Percentiles rank a stretch among this genome's conserved stretches.
Conservation (phyloP, 306 rosid genomes). For the Prosopis cineraria region DNA sequence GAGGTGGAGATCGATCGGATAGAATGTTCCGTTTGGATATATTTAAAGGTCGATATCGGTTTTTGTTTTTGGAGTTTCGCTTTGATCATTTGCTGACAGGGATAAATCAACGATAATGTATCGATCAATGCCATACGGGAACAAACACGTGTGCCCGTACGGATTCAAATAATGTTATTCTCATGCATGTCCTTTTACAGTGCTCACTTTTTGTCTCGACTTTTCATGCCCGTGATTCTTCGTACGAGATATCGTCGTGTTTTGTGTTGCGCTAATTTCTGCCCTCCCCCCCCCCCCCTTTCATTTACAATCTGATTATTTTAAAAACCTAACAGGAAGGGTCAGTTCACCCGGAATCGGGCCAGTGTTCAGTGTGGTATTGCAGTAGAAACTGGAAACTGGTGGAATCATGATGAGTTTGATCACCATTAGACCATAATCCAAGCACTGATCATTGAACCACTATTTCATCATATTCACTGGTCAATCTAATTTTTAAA, state of each 20-base stretch:
- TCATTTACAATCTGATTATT: slow-evolving; percentile 4
- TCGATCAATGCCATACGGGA: slow-evolving; percentile 42
- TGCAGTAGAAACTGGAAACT: no score
- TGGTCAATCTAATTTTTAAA: no score
- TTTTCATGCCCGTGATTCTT: background rate
- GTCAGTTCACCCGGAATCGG: no score
- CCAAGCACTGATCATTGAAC: no score
- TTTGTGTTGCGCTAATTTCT: background rate
- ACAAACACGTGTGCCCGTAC: slow-evolving; percentile 55
- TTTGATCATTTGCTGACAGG: slow-evolving; percentile 50
- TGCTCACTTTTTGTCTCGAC: background rate
- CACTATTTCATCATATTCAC: no score
- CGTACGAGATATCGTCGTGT: background rate
- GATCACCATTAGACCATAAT: no score
- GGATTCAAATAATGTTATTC: slow-evolving; percentile 37
- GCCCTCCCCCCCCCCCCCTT: background rate
- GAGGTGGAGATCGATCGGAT: slow-evolving; percentile 17
- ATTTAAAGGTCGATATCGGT: slow-evolving; percentile 28
- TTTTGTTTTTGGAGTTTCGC: slow-evolving; percentile 13
- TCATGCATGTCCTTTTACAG: background rate
- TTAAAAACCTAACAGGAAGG: no score
- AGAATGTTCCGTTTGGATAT: slow-evolving; percentile 54
- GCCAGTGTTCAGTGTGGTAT: no score
- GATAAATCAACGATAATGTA: slow-evolving; percentile 47
- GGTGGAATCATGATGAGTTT: no score